These are phyloP conservation scores for Acer campestre DNA, from an alignment of 345 rosid genomes.

Conservation along the genomic window DNA sequence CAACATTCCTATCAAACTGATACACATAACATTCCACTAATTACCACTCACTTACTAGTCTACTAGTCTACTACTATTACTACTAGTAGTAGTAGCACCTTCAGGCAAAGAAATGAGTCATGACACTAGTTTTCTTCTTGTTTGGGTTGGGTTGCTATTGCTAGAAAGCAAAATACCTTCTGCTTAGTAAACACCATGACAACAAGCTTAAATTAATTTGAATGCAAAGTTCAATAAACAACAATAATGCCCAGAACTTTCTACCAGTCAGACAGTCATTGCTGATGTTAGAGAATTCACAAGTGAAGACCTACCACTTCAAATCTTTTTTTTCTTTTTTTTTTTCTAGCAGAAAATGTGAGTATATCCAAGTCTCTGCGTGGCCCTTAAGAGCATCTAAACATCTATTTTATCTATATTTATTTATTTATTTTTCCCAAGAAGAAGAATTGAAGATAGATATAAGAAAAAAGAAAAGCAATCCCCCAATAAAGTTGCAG, in stretches of 20 bases:
- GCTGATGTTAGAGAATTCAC: slow-evolving; percentile 20
- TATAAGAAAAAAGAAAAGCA: slow-evolving; percentile 16
- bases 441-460: slow-evolving; percentile 3
- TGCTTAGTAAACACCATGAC: background rate
- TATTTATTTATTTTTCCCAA: background rate
- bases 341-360: background rate
- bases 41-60: background rate
- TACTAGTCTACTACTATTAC: too few relatives aligned
- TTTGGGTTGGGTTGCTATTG: too few relatives aligned
- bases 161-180: too few relatives aligned
- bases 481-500: slow-evolving; percentile 12
- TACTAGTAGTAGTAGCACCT: too few relatives aligned
- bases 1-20: slow-evolving; percentile 15
- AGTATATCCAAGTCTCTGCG: slow-evolving; percentile 18
- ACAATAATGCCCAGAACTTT: slow-evolving; percentile 1
- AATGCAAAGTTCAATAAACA: background rate
- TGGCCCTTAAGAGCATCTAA: slow-evolving; percentile 30
- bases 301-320: background rate
- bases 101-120: too few relatives aligned
- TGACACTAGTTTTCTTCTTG: too few relatives aligned
- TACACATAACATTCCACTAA: background rate
- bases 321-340: background rate
- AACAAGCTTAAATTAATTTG: background rate
- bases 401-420: background rate
- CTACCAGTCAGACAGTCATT: background rate